Evolutionary conservation across 2,329 filamentous ascomycete species (phyloP).

Genomic region (Hymenoscyphus scutula): DNA sequence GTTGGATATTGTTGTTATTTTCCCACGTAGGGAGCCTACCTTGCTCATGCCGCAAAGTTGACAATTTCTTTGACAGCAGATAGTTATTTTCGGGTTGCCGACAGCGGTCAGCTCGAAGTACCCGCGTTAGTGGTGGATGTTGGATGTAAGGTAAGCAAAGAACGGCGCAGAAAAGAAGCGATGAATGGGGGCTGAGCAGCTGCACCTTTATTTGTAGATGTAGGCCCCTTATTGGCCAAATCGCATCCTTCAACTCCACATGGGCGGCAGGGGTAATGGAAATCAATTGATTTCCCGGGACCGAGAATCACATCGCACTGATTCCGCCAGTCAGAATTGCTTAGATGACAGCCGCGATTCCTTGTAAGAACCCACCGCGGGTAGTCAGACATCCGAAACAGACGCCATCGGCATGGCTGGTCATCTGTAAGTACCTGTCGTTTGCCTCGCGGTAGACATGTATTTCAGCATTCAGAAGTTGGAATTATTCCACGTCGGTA

Average conservation of each 20-base stretch:
- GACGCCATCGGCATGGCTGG: neutral
- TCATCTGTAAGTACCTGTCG: neutral
- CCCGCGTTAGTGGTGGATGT: neutral
- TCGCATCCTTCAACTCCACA: neutral
- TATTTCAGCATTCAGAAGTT: too few relatives aligned
- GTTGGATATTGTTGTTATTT: neutral
- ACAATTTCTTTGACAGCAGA: neutral
- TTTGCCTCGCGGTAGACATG: too few relatives aligned
- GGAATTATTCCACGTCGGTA: neutral
- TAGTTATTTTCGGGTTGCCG: neutral
- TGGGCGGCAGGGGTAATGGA: neutral
- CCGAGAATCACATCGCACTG: neutral
- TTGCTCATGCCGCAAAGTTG: neutral
- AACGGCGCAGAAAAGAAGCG: constrained; percentile 3
- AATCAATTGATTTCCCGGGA: neutral
- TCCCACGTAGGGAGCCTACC: neutral
- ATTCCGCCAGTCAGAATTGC: neutral
- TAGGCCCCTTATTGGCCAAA: neutral
- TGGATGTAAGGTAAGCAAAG: too few relatives aligned
- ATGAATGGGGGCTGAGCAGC: neutral
- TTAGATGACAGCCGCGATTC: neutral
- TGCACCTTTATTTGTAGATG: neutral
- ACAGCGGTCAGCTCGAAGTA: neutral
- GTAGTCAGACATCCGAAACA: constrained; percentile 9
- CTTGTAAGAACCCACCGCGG: neutral